Evolutionary conservation across 2,329 filamentous ascomycete genomes (phyloP).

Genomic region (Chrysosporium queenslandicum): DNA sequence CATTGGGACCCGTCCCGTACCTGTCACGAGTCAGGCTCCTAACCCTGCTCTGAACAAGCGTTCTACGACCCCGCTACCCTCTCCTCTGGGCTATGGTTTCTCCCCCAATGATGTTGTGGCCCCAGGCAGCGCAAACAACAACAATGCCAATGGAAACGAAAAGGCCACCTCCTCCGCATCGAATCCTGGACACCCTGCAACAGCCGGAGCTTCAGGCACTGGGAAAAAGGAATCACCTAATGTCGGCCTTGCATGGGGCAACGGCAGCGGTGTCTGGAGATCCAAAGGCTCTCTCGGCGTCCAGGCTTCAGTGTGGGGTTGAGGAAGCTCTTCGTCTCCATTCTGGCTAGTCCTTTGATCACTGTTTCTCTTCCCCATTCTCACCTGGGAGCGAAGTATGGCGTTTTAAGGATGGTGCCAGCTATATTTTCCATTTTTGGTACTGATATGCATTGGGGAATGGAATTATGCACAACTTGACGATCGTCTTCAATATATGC

Average conservation of each 20-base stretch:
- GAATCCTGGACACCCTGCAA: constrained; percentile 45
- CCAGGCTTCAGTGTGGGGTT: constrained; percentile 92
- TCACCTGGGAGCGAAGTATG: constrained; percentile 7
- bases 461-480: not conserved
- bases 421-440: constrained; percentile 1
- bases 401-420: constrained; percentile 7
- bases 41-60: constrained; percentile 63
- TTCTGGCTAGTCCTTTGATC: constrained; percentile 3
- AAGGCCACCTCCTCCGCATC: constrained; percentile 49
- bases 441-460: constrained; percentile 9
- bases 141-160: constrained; percentile 41
- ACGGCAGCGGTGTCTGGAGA: constrained; percentile 74
- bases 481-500: constrained; percentile 2
- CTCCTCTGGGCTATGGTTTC: constrained; percentile 69
- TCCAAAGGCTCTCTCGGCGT: constrained; percentile 71
- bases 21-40: constrained; percentile 42
- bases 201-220: constrained; percentile 23
- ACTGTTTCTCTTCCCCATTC: not conserved
- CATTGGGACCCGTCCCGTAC: constrained; percentile 78
- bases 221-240: constrained; percentile 36
- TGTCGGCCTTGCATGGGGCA: constrained; percentile 59
- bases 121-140: constrained; percentile 24
- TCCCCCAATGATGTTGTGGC: constrained; percentile 42
- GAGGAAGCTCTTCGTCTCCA: constrained; percentile 43
- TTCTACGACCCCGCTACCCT: constrained; percentile 71